Conservation (phyloP, 768 basidiomycete species). For the Phlebiopsis gigantea region DNA sequence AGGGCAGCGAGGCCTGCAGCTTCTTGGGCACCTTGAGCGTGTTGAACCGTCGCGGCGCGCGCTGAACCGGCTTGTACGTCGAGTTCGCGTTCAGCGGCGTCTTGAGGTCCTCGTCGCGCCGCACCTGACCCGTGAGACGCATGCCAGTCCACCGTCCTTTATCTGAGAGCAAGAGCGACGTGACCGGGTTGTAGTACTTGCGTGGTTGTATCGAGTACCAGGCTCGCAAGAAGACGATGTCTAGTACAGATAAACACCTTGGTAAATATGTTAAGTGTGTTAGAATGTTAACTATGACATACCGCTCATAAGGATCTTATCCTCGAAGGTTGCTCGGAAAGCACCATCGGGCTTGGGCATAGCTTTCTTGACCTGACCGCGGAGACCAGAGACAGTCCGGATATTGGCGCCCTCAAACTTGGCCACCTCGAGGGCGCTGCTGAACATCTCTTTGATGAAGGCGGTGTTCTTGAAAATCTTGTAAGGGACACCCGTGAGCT, state of each 20-base stretch:
- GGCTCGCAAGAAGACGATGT: constrained; percentile 91
- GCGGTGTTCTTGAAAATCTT: constrained; percentile 99
- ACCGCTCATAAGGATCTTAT: constrained; percentile 96
- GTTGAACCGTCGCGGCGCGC: constrained; percentile 83
- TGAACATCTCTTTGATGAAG: constrained; percentile 98
- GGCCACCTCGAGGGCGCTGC: constrained; percentile 85
- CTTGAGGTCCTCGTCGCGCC: constrained; percentile 78
- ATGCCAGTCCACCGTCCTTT: constrained; percentile 88
- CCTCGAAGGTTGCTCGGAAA: constrained; percentile 96
- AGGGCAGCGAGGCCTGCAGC: constrained; percentile 87
- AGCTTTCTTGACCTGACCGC: constrained; percentile 97
- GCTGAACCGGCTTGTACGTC: constrained; percentile 78
- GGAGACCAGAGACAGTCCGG: constrained; percentile 89
- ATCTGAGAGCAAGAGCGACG: constrained; percentile 78
- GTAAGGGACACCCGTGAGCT: constrained; percentile 90
- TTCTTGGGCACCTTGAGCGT: constrained; percentile 83
- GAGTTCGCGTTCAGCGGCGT: constrained; percentile 83
- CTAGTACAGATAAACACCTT: constrained; percentile 32
- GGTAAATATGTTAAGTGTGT: no score
- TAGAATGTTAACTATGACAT: no score
- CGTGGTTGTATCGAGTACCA: constrained; percentile 97
- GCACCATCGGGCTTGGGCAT: constrained; percentile 92
- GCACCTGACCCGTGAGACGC: constrained; percentile 91
- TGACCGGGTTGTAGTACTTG: constrained; percentile 95
- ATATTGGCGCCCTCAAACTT: constrained; percentile 99